Base-by-base conservation (phyloP, 805 yeast genomes). In the Metschnikowia reukaufii region DNA sequence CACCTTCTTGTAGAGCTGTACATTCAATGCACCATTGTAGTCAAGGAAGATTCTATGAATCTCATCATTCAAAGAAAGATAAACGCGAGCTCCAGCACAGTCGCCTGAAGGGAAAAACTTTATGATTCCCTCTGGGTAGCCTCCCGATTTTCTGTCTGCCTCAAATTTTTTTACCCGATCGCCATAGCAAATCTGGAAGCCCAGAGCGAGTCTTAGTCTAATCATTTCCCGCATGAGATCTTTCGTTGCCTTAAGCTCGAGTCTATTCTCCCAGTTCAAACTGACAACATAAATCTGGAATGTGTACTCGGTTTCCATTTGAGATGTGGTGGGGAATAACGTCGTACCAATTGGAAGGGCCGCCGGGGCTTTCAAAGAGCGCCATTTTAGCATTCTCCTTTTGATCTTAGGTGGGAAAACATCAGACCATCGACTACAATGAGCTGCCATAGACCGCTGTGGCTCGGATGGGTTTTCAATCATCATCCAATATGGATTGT, bases 311-410 rank as follows among this genome's bases (percentile, higher is more conserved):
- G 75, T 74, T 39, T 84, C 81, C 61, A 91, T 83, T 47, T 88
- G 90, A 4, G 73, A 71, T 10, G 74, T 67, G 0, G 84, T 64
- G 0, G 98, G 97, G 57, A 91, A 91, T 8, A 84, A 74, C 1
- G 86, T 80, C 0, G 95, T 82, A 2, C 89, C 82, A 0, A 88
- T 70, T 0, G 99, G 99, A 20, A 94, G 70, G 6, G 96, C 85
- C 0, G 98, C 97, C 0, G 99, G 99, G 0, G 97, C 82, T 12
- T 90, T 84, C 44, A 95, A 74, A 0, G 98, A 91, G 44, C 88
- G 79, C 99, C 99, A 94, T 60, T 91, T 91, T 42, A 91, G 84
- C 13, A 83, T 71, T 56, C 80, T 79, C 44, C 87, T 72, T 44
- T 77, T 81, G 13, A 84, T 81, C 36, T 79, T 78, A 12, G 78